Percentiles rank a stretch among this genome's conserved stretches.
Conservation (phyloP, 164 flowering plant genomes). For the Vitis amurensis region DNA sequence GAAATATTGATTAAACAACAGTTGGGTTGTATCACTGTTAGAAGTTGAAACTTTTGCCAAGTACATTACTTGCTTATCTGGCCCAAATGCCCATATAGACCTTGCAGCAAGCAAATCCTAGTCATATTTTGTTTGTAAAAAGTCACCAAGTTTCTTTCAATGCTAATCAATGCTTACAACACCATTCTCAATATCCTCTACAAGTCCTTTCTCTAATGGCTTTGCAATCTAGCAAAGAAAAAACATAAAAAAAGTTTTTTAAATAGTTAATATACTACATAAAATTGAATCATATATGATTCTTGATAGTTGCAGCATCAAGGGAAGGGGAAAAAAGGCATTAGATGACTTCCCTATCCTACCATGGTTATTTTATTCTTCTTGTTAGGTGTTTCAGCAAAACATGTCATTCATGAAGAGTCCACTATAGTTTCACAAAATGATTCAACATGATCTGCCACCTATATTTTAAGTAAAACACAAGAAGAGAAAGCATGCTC, state of each 20-base stretch:
- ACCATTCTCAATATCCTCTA: constrained; percentile 96
- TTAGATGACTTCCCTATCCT: constrained; percentile 8
- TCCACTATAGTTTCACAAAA: constrained; percentile 99
- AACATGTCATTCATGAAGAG: constrained; percentile 96
- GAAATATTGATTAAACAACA: neutral
- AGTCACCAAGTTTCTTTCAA: constrained; percentile 76
- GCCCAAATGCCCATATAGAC: constrained; percentile 99
- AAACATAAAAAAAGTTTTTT: neutral
- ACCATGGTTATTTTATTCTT: constrained; percentile 97
- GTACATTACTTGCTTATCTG: constrained; percentile 83
- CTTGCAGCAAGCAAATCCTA: constrained; percentile 99
- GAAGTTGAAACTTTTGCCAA: neutral
- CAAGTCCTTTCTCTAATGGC: constrained; percentile 93
- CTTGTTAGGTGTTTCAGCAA: constrained; percentile 97
- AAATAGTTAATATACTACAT: neutral
- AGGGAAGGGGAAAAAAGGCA: neutral
- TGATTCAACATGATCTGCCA: constrained; percentile 98
- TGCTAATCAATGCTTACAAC: constrained; percentile 94
- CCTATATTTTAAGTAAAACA: constrained; percentile 43
- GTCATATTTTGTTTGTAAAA: constrained; percentile 81
- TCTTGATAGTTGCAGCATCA: neutral
- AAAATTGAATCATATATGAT: neutral
- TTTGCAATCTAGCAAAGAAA: constrained; percentile 76
- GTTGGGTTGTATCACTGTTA: neutral
- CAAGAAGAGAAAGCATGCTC: constrained; percentile 2